These are phyloP conservation scores for Sphagnum tenellum DNA, from an alignment of 225 moss, liverwort and hornwort species.

Conservation along the genomic window DNA sequence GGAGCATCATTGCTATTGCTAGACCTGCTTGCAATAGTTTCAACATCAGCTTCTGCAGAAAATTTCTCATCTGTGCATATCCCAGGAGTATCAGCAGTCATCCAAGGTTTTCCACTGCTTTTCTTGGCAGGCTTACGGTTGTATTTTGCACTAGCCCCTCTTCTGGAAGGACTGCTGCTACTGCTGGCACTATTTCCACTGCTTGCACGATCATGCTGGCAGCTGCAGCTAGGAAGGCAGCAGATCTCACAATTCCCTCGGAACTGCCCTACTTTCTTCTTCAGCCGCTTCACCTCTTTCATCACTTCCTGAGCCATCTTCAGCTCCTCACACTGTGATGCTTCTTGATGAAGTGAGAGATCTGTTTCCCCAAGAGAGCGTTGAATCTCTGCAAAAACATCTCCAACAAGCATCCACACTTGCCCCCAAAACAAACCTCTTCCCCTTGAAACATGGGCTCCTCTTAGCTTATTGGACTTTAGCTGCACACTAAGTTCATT, in stretches of 20 bases:
- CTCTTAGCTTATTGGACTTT: not conserved
- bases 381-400: slow-evolving; percentile 75
- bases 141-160: slow-evolving; percentile 29
- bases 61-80: slow-evolving; percentile 4
- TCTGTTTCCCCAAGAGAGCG: slow-evolving; percentile 63
- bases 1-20: no score
- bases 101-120: slow-evolving; percentile 13
- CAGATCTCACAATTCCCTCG: slow-evolving; percentile 79
- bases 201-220: slow-evolving; percentile 87
- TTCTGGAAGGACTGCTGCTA: slow-evolving; percentile 18
- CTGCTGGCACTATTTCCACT: slow-evolving; percentile 90
- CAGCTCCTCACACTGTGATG: slow-evolving; percentile 61
- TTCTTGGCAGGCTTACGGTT: slow-evolving; percentile 53
- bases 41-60: not conserved
- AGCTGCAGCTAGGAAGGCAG: slow-evolving; percentile 87
- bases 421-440: slow-evolving; percentile 74
- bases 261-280: slow-evolving; percentile 77
- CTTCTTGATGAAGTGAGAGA: slow-evolving; percentile 29
- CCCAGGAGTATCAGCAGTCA: slow-evolving; percentile 1
- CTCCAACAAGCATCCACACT: slow-evolving; percentile 79
- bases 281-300: slow-evolving; percentile 95
- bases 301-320: slow-evolving; percentile 86
- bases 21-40: no score
- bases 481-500: slow-evolving; percentile 1
- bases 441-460: slow-evolving; percentile 10